Evolutionary conservation across 2,329 filamentous ascomycete genomes (phyloP), one percentile per base, ranked within the genome.

Genomic region (Podosphaera fusca): DNA sequence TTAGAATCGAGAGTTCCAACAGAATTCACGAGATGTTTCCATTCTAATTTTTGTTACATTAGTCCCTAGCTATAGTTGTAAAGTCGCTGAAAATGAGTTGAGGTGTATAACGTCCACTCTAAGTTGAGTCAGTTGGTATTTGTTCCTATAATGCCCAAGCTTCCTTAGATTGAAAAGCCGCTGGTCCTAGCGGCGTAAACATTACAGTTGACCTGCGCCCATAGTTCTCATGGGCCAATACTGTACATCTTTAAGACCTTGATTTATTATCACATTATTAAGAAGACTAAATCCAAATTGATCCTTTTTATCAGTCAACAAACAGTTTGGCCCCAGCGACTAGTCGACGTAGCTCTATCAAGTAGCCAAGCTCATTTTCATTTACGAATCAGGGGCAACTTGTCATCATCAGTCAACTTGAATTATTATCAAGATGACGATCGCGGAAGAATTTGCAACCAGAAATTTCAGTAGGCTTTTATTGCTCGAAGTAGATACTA

Each of bases 371-470:
- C 38, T 42, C 55, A 47, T 38, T 42, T 42, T 42, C 10, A 14
- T 42, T 7, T 42, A 7, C 10, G 3, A 42, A 12, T 42, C 3
- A 42, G n/a, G 3, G 9, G n/a, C 38, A 42, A 56, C 33, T 34
- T 49, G 12, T 34, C 40, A 49, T 47, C 55, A 49, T 12, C 55
- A 2, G 35, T 14, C n/a, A 31, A 54, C 57, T 55, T 55, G 21
- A 46, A 54, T 52, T 60, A 56, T 62, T 65, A 67, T 64, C 74
- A 81, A 72, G 61, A 84, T 84, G 81, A 77, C 80, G 69, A 75
- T 85, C 72, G 78, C 78, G 70, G 81, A 85, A 67, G 81, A 85
- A 70, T 83, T 85, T 68, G 76, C 76, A 68, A 82, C 81, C 60
- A 75, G 82, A 66, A 85, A 85, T 72, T 85, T 85, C 72, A 85